Conservation (phyloP, 1,139 yeast genomes). For the Pichia sp. region DNA sequence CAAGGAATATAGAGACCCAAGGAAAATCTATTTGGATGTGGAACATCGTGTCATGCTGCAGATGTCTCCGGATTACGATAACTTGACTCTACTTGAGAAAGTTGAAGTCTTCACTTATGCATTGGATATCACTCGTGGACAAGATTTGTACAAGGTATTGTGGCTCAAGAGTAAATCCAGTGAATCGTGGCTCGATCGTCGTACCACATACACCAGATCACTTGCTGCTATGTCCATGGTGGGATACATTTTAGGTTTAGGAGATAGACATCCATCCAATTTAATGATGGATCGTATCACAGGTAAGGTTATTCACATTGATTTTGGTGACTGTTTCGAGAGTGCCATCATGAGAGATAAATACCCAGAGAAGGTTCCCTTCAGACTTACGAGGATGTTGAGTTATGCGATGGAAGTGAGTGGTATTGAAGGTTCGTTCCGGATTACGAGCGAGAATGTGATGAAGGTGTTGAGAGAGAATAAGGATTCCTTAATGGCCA, state of each 20-base stretch:
- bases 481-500: constrained; percentile 96
- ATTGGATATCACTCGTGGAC: constrained; percentile 91
- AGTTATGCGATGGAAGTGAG: constrained; percentile 99
- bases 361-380: constrained; percentile 97
- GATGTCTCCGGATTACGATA: constrained; percentile 98
- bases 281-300: constrained; percentile 91
- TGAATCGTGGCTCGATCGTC: constrained; percentile 95
- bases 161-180: constrained; percentile 96
- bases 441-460: constrained; percentile 95
- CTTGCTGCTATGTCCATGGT: constrained; percentile 99
- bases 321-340: constrained; percentile 98
- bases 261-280: constrained; percentile 97
- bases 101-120: constrained; percentile 97
- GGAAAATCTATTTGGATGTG: constrained; percentile 82
- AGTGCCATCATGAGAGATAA: constrained; percentile 95
- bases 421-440: constrained; percentile 95
- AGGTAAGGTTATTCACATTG: constrained; percentile 95
- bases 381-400: constrained; percentile 92
- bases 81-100: constrained; percentile 78
- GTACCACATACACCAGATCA: constrained; percentile 93
- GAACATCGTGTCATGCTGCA: constrained; percentile 95
- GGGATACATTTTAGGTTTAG: constrained; percentile 91
- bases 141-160: constrained; percentile 87
- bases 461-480: constrained; percentile 92
- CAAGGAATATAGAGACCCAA: constrained; percentile 84